Base-by-base conservation (phyloP, 257 asterid species). In the Verbascum thapsus region DNA sequence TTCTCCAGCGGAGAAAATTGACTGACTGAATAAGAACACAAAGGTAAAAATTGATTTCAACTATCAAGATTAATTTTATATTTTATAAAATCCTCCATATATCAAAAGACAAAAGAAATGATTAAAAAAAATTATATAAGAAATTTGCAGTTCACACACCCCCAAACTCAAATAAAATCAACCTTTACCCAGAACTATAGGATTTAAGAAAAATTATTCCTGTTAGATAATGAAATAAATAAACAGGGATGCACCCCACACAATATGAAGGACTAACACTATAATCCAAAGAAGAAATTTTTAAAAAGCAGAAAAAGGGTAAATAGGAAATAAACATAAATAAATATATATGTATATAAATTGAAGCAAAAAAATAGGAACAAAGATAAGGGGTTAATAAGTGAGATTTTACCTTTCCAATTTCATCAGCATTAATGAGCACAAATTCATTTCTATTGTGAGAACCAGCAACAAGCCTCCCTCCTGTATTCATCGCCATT, bases 381-480 rank as follows among this genome's bases (percentile, higher is more conserved):
- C 23, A 12, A 68, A 76, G 76, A 65, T 22, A 32, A 59, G 35
- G 45, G 54, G 16, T 20, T 75, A 35, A 54, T 13, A 43, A 37
- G n/a, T 49, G 43, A 56, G 63, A 49, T 54, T 61, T 66, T 56
- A 84, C 96, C 81, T 63, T 80, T 59, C 95, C 95, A 72, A 84
- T 72, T 69, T 89, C 95, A 71, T 89, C 96, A 61, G 96, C 91
- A 82, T 89, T 81, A 67, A 86, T 86, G 38, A 84, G 83, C 45
- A 84, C 72, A 78, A 89, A 82, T 70, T 84, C 95, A 66, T 89
- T 89, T 64, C 95, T 84, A 72, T 77, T 84, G 61, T 89, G 96
- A 61, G 96, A 89, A 64, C 95, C 96, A 74, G 94, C 88, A 69
- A 86, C 80, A 45, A 89, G 94, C 74, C 94, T 82, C 5, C 96